Conservation (phyloP, 129 eudicot genomes). For the Helianthus annuus region DNA sequence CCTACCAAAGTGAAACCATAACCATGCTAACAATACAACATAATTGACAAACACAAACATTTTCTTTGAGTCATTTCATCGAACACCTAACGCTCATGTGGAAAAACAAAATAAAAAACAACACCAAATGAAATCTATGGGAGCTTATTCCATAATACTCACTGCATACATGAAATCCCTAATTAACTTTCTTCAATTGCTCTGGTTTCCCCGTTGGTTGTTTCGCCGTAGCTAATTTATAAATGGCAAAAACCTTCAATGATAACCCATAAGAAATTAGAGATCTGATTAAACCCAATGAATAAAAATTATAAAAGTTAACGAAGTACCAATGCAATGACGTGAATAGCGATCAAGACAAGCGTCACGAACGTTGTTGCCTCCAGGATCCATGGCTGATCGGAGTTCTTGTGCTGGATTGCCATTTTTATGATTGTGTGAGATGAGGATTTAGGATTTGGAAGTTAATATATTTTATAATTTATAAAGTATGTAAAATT, state of each 20-base stretch:
- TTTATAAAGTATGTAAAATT: neutral
- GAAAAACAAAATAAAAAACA: neutral
- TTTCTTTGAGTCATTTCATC: slow-evolving; percentile 21
- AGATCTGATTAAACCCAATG: slow-evolving; percentile 15
- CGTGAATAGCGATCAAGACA: slow-evolving; percentile 29
- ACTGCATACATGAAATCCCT: slow-evolving; percentile 21
- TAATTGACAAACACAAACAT: slow-evolving; percentile 1
- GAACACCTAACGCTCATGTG: neutral
- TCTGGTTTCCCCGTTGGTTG: slow-evolving; percentile 27
- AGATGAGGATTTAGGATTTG: slow-evolving; percentile 1
- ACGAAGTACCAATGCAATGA: slow-evolving; percentile 30
- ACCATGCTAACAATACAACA: neutral
- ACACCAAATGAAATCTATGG: slow-evolving; percentile 6
- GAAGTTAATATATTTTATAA: neutral
- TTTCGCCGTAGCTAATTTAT: slow-evolving; percentile 30
- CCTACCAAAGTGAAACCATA: neutral
- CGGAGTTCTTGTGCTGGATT: slow-evolving; percentile 19
- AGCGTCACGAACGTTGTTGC: slow-evolving; percentile 31
- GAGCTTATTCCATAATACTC: neutral
- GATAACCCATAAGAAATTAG: neutral
- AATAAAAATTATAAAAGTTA: neutral
- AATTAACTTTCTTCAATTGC: slow-evolving; percentile 33
- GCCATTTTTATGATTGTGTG: slow-evolving; percentile 18
- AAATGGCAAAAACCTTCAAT: slow-evolving; percentile 34
- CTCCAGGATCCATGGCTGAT: slow-evolving; percentile 41